phyloP scores from a whole-genome alignment of 2,329 filamentous ascomycete species.

The Cladosporium cucumerinum region DNA sequence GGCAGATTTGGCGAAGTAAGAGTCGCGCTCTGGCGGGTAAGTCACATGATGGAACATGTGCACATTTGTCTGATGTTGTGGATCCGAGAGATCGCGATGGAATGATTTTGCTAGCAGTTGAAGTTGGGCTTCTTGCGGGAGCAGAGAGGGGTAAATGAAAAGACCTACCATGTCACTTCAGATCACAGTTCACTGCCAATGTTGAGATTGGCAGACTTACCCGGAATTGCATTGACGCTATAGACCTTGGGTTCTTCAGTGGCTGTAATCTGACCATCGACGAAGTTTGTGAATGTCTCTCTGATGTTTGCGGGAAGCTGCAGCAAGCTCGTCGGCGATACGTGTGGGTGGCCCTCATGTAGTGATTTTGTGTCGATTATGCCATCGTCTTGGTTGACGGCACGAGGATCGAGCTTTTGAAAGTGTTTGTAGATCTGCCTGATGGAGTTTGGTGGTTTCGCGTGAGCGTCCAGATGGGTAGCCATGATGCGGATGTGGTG shows the following conservation, averaged over 20 bases:
- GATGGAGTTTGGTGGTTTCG: conserved; percentile 69
- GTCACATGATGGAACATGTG: conserved; percentile 73
- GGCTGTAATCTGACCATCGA: neutral
- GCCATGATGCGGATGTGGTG: neutral
- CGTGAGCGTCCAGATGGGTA: conserved; percentile 64
- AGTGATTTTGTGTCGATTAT: conserved; percentile 51
- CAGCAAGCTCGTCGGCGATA: neutral
- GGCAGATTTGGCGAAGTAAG: conserved; percentile 52
- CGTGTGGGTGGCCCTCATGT: conserved; percentile 23
- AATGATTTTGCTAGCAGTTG: conserved; percentile 69
- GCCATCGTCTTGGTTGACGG: neutral
- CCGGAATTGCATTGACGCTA: conserved; percentile 64
- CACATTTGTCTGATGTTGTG: conserved; percentile 81
- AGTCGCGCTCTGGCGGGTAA: conserved; percentile 50
- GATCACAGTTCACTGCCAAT: conserved; percentile 16
- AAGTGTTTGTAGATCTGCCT: conserved; percentile 72
- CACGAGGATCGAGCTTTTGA: conserved; percentile 45
- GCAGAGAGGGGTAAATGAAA: conserved; percentile 68
- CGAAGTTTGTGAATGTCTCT: conserved; percentile 22
- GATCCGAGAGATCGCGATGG: conserved; percentile 71
- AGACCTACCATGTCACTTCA: conserved; percentile 55
- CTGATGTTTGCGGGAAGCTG: conserved; percentile 19
- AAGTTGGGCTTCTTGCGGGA: conserved; percentile 67
- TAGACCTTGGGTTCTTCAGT: conserved; percentile 38
- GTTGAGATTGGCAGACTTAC: conserved; percentile 44